phyloP scores from a whole-genome alignment of 345 rosid species.

The Eucalyptus cloeziana region DNA sequence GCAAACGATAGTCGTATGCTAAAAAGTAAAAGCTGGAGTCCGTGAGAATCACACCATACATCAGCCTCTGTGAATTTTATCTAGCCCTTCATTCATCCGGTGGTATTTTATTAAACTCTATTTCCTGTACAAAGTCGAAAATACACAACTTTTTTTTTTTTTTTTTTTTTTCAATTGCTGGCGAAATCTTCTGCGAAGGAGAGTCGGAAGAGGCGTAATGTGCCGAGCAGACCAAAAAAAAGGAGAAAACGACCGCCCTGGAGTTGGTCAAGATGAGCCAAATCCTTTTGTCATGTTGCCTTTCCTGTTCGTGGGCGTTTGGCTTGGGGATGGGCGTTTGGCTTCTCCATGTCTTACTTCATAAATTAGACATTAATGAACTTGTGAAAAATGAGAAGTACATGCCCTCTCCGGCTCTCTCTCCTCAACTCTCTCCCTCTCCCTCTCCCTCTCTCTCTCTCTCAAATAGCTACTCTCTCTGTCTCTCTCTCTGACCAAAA shows the following conservation, averaged over 20 bases:
- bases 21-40: background rate
- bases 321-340: background rate
- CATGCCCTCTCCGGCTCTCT: background rate
- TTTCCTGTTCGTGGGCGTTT: background rate
- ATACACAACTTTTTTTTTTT: background rate
- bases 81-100: background rate
- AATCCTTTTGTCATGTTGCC: background rate
- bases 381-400: background rate
- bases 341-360: background rate
- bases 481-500: background rate
- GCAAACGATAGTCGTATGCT: background rate
- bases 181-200: background rate
- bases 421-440: background rate
- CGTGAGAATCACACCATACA: background rate
- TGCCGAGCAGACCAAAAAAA: background rate
- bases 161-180: background rate
- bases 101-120: background rate
- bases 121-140: background rate
- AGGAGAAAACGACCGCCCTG: background rate
- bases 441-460: background rate
- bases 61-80: background rate
- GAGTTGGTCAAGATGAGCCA: background rate
- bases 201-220: background rate
- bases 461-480: background rate
- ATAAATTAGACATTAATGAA: background rate